Conservation (phyloP, 257 asterid genomes). For the Scutellaria barbata region DNA sequence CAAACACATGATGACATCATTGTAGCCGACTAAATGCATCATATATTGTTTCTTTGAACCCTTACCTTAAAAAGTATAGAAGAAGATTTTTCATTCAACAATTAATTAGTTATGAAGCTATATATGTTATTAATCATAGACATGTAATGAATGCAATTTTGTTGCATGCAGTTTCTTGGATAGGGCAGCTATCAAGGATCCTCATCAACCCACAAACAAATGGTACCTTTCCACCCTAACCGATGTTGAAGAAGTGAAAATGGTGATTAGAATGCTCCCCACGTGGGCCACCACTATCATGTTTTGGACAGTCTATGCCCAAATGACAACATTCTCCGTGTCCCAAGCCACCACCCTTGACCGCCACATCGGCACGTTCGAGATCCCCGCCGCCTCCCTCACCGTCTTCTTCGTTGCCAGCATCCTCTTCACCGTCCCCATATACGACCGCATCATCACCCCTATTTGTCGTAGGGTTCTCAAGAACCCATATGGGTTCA, state of each 20-base stretch:
- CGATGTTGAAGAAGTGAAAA: conserved; percentile 83
- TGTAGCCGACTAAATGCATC: no score
- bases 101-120: no score
- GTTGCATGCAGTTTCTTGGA: conserved; percentile 51
- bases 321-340: conserved; percentile 82
- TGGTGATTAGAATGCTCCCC: conserved; percentile 73
- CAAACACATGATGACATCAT: no score
- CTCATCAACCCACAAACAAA: conserved; percentile 34
- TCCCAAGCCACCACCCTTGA: conserved; percentile 75
- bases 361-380: conserved; percentile 63
- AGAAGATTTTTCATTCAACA: no score
- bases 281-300: conserved; percentile 87
- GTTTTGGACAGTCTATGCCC: conserved; percentile 86
- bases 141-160: background rate
- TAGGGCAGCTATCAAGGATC: conserved; percentile 71
- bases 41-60: no score
- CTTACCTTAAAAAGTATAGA: no score
- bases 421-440: conserved; percentile 64
- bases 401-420: conserved; percentile 71
- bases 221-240: conserved; percentile 75
- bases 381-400: conserved; percentile 71
- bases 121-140: no score
- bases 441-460: conserved; percentile 58
- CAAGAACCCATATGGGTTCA: conserved; percentile 61
- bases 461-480: conserved; percentile 46